Evolutionary conservation across 352 stramenopile genomes (phyloP), one percentile per base, ranked within the genome.

Genomic region (Thraustochytrium sp.): DNA sequence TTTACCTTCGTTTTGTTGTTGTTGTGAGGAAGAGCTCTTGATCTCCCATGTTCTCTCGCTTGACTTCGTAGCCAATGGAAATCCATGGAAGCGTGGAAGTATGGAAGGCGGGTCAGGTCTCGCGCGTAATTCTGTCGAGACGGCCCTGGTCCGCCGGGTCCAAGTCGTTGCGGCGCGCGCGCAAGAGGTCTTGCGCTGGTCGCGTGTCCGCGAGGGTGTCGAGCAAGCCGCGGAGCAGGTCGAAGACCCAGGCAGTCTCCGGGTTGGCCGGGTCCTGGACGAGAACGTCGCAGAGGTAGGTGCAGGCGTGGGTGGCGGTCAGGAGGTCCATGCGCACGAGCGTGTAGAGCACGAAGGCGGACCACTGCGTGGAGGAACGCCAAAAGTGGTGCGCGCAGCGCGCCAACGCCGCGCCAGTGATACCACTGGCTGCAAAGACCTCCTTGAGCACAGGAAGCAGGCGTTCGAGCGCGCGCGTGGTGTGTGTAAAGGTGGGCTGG

Each of bases 401-500:
- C 4, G 36, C 62, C 18, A 54, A 11, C 0, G 1, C 62, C 11
- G 26, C 26, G 40, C 16, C 36, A 34, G 34, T 9, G 36, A 72
- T 11, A 11, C 36, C 59, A 26, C 59, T 72, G 13, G 21, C 59
- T 11, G 34, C 59, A 29, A 72, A 49, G 18, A 75, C 26, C 31
- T 75, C 40, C 11, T 75, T 54, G 38, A 75, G 21, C 23, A 75
- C 62, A 11, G 36, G 36, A 9, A 51, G 44, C 18, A 54, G 5
- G 44, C 62, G 62, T 3, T 75, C 62, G 11, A 75, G 62, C 31
- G 36, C 62, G 1, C 62, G 62, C 44, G 62, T 34, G 44, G 62
- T 75, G 44, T 75, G 62, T 36, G 62, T 75, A 38, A 75, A 75
- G 9, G 37, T 75, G 23, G 62, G 38, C 44, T 75, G 37, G 0